Evolutionary conservation across 2,329 filamentous ascomycete species (phyloP), one percentile per base, ranked within the genome.

Genomic region (Nemania abortiva): DNA sequence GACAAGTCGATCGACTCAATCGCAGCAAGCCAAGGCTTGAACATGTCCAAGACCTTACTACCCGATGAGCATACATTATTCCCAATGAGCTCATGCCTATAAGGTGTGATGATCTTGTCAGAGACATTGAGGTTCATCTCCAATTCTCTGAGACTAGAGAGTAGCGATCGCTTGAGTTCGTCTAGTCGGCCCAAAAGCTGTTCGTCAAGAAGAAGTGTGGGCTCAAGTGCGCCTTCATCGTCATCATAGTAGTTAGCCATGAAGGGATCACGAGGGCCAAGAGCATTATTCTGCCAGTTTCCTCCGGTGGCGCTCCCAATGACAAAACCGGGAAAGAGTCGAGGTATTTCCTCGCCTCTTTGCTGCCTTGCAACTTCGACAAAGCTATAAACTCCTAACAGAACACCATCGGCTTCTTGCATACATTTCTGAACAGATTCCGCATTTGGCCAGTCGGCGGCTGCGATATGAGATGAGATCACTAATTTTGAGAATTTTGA

Each of bases 401-500:
- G 86, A 24, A 99, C 95, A 56, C 96, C 96, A 71, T 99, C 96
- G n/a, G 96, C 96, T 83, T 99, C 96, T 79, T 97, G 94, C 73
- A 98, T 82, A 77, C 96, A 99, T 80, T 99, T 99, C 63, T 96
- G 91, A 70, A 95, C 92, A 0, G 95, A 97, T 80, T 99, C 96
- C 18, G 93, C 91, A 63, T 95, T 94, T 9, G 95, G 95, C 89
- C 94, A 98, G 82, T 99, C 96, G 39, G 95, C 93, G 6, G 95
- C 94, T 47, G 96, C 96, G 78, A 99, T 98, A 79, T 99, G 96
- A 15, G 96, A 98, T 2, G 96, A 99, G 57, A 99, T 91, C 53
- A 99, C 96, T 10, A 99, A 86, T 80, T 99, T 99, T n/a, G 96
- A 98, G 80, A 99, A 99, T 76, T 97, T 95, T 53, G 96, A 98